Percentiles rank a stretch among this genome's conserved stretches.
These are phyloP conservation scores for Plectosphaerella cucumerina DNA, from an alignment of 2,329 filamentous ascomycete genomes.

Conservation along the genomic window DNA sequence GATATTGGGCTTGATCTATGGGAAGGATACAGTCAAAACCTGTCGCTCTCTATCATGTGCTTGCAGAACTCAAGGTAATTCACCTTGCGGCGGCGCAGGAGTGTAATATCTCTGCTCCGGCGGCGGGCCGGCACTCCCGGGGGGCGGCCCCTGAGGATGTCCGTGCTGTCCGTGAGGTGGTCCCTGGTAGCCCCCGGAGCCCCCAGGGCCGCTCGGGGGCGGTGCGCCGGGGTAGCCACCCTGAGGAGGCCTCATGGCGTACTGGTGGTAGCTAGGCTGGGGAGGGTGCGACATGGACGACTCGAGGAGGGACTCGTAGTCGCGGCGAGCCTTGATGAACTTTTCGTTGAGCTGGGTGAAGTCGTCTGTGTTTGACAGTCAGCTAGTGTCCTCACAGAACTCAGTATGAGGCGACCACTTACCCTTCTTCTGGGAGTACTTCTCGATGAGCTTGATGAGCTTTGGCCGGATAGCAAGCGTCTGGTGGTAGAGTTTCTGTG, in stretches of 20 bases:
- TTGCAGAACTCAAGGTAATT: conserved; percentile 15
- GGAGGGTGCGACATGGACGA: conserved; percentile 95
- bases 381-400: background rate
- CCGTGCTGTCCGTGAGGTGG: conserved; percentile 26
- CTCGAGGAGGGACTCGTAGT: conserved; percentile 95
- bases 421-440: conserved; percentile 99
- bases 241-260: conserved; percentile 48
- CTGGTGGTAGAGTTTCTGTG: conserved; percentile 77
- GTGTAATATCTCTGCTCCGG: conserved; percentile 59
- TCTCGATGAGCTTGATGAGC: conserved; percentile 95
- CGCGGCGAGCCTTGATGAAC: conserved; percentile 96
- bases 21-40: conserved; percentile 21
- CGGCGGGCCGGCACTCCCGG: conserved; percentile 2
- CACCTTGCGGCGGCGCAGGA: conserved; percentile 51
- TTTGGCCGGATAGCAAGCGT: conserved; percentile 93
- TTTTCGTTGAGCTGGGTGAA: conserved; percentile 99
- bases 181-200: conserved; percentile 28
- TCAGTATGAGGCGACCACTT: conserved; percentile 12
- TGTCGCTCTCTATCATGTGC: background rate
- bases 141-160: conserved; percentile 5
- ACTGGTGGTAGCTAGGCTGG: conserved; percentile 71
- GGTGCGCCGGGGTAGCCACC: conserved; percentile 33
- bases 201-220: conserved; percentile 18
- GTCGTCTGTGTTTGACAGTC: conserved; percentile 64
- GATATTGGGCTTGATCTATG: conserved; percentile 41